A percentile compares a stretch with the other conserved stretches of the same genome.
Evolutionary conservation across 805 yeast genomes (phyloP).

Genomic region (Lipomyces oligophaga): DNA sequence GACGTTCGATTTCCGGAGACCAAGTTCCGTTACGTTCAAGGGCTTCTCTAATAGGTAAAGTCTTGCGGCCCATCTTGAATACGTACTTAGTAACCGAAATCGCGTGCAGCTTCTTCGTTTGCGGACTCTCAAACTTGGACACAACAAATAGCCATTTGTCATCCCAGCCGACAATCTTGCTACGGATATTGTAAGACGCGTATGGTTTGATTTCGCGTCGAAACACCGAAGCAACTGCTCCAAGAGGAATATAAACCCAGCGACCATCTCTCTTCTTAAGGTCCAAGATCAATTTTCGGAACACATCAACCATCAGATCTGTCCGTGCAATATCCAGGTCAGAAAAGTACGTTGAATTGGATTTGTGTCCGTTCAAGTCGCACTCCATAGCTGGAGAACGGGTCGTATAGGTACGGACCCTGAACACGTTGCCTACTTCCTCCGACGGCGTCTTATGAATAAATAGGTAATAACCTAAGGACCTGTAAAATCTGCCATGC

Average conservation of each 20-base stretch:
- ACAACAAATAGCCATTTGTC: conserved; percentile 77
- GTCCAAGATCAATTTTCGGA: conserved; percentile 53
- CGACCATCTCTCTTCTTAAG: conserved; percentile 41
- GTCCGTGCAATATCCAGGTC: conserved; percentile 80
- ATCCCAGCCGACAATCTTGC: conserved; percentile 76
- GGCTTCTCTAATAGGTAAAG: conserved; percentile 61
- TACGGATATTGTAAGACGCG: conserved; percentile 51
- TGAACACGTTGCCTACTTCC: conserved; percentile 21
- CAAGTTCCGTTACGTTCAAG: conserved; percentile 47
- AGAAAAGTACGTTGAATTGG: conserved; percentile 76
- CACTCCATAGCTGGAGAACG: conserved; percentile 74
- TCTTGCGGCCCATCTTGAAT: conserved; percentile 70
- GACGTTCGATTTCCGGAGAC: conserved; percentile 47
- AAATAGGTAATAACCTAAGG: conserved; percentile 12
- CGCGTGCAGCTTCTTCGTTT: conserved; percentile 45
- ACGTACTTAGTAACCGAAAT: conserved; percentile 74
- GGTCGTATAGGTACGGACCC: conserved; percentile 43
- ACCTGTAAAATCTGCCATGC: conserved; percentile 25
- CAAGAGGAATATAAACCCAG: conserved; percentile 72
- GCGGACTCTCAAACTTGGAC: conserved; percentile 52
- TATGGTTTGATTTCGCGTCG: conserved; percentile 71
- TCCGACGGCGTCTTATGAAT: conserved; percentile 6
- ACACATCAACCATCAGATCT: conserved; percentile 52
- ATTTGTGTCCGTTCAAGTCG: conserved; percentile 83
- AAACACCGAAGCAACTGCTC: conserved; percentile 63